Percentiles rank a stretch among this genome's conserved stretches.
Evolutionary conservation across 2,329 filamentous ascomycete species (phyloP).

Genomic region (Ophiosphaerella narmari): DNA sequence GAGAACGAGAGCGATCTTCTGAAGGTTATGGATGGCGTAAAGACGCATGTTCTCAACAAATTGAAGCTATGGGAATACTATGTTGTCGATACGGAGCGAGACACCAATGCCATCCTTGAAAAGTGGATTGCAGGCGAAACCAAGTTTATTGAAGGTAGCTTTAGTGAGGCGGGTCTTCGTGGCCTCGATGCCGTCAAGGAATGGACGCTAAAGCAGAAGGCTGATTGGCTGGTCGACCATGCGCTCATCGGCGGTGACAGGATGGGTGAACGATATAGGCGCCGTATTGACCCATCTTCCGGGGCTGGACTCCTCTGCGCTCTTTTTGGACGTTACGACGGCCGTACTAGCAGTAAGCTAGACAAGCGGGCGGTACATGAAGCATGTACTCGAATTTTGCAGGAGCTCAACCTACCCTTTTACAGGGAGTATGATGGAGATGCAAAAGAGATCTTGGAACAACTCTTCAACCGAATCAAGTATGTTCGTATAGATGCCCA

Average conservation of each 20-base stretch:
- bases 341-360: slow-evolving; percentile 53
- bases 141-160: slow-evolving; percentile 59
- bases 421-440: slow-evolving; percentile 93
- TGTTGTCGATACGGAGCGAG: slow-evolving; percentile 75
- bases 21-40: slow-evolving; percentile 82
- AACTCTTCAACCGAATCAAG: slow-evolving; percentile 92
- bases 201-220: slow-evolving; percentile 63
- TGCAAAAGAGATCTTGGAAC: slow-evolving; percentile 79
- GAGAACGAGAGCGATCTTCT: slow-evolving; percentile 73
- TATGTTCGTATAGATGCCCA: slow-evolving; percentile 92
- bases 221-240: slow-evolving; percentile 68
- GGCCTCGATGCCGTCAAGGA: slow-evolving; percentile 59
- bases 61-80: slow-evolving; percentile 95
- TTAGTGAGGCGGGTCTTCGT: slow-evolving; percentile 53
- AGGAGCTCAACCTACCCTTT: slow-evolving; percentile 83
- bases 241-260: slow-evolving; percentile 73
- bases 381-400: slow-evolving; percentile 66
- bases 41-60: slow-evolving; percentile 75
- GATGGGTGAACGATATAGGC: slow-evolving; percentile 78
- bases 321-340: slow-evolving; percentile 71
- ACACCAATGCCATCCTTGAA: slow-evolving; percentile 70
- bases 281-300: slow-evolving; percentile 70
- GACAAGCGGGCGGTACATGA: slow-evolving; percentile 57
- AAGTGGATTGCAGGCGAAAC: slow-evolving; percentile 70
- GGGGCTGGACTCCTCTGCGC: slow-evolving; percentile 71